A percentile compares a stretch with the other conserved stretches of the same genome.
These are phyloP conservation scores for Nakazawaea pomicola DNA, from an alignment of 805 yeast genomes.

Conservation along the genomic window DNA sequence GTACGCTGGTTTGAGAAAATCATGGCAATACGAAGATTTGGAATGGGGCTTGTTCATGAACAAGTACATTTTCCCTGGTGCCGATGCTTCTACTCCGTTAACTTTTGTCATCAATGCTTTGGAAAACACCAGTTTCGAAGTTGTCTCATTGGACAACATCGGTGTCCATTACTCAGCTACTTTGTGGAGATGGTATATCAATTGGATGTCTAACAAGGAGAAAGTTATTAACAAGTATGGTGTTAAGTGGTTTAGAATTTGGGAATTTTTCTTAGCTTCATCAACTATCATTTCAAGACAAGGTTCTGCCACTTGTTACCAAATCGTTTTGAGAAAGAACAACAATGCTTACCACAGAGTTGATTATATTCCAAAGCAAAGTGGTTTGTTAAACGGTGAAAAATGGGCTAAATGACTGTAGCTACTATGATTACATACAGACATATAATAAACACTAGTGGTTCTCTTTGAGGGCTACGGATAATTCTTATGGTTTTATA, in stretches of 20 bases:
- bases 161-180: constrained; percentile 94
- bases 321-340: constrained; percentile 87
- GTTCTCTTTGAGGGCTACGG: no score
- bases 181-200: constrained; percentile 90
- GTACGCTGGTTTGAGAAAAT: constrained; percentile 85
- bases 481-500: no score
- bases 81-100: constrained; percentile 92
- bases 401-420: constrained; percentile 51
- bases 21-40: constrained; percentile 92
- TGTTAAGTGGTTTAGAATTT: constrained; percentile 83
- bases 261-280: constrained; percentile 85
- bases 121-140: constrained; percentile 84
- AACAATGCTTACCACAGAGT: constrained; percentile 79
- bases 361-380: constrained; percentile 74
- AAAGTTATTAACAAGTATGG: constrained; percentile 77
- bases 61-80: constrained; percentile 95
- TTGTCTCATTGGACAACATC: constrained; percentile 76
- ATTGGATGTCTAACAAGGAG: constrained; percentile 85
- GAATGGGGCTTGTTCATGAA: constrained; percentile 95
- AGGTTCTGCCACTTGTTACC: constrained; percentile 90
- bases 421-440: neutral
- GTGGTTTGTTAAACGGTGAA: constrained; percentile 58
- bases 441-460: no score
- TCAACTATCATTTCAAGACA: constrained; percentile 86
- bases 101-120: constrained; percentile 73